Conservation (phyloP, 2,329 filamentous ascomycete species). For the Myotisia sp. region DNA sequence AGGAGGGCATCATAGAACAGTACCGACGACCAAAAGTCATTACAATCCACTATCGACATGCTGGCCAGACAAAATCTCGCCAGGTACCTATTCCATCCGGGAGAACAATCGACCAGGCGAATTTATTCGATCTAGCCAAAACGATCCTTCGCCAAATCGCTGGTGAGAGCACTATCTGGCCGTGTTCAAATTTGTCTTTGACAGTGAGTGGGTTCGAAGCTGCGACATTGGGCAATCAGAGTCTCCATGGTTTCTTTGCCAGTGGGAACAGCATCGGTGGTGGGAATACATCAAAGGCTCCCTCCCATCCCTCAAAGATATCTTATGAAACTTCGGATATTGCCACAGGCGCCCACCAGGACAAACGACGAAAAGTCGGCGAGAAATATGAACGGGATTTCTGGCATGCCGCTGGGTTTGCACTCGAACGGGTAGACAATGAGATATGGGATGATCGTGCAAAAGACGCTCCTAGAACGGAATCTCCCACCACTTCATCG, state of each 20-base stretch:
- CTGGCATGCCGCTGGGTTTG: background rate
- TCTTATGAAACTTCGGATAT: background rate
- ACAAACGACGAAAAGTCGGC: background rate
- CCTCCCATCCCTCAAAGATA: background rate
- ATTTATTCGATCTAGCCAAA: slow-evolving; percentile 62
- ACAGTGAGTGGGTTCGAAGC: slow-evolving; percentile 90
- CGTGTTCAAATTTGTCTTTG: slow-evolving; percentile 77
- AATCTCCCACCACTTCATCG: background rate
- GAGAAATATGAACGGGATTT: background rate
- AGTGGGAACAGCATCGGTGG: slow-evolving; percentile 30
- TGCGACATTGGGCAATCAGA: slow-evolving; percentile 65
- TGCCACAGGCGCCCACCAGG: background rate
- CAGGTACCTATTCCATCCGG: slow-evolving; percentile 64
- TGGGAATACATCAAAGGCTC: background rate
- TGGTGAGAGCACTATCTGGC: slow-evolving; percentile 68
- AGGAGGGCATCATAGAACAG: slow-evolving; percentile 80
- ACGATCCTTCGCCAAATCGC: slow-evolving; percentile 64
- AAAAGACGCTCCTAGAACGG: background rate
- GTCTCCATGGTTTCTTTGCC: slow-evolving; percentile 74
- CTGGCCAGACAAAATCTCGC: slow-evolving; percentile 58
- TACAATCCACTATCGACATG: slow-evolving; percentile 67
- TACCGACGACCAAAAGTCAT: slow-evolving; percentile 75
- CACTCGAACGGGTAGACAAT: background rate
- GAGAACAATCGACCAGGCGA: slow-evolving; percentile 54
- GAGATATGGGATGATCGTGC: background rate